A percentile compares a stretch with the other conserved stretches of the same genome.
Evolutionary conservation across 441 rosid genomes (phyloP).

Genomic region (Rhodomyrtus psidioides): DNA sequence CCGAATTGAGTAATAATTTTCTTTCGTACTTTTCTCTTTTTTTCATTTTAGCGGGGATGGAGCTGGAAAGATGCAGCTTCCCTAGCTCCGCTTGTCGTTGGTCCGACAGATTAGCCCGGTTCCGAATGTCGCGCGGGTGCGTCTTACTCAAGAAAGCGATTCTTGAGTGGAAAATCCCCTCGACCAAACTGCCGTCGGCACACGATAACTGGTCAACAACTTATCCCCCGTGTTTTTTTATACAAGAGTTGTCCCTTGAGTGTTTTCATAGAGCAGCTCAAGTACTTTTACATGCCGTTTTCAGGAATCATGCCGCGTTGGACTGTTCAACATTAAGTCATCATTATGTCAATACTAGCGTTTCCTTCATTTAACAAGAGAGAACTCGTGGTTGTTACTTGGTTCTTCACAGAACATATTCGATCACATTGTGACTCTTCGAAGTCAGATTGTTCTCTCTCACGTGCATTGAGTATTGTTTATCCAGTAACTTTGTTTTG

Average conservation of each 20-base stretch:
- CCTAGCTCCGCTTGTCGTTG: neutral
- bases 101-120: neutral
- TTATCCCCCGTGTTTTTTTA: neutral
- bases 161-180: conserved; percentile 39
- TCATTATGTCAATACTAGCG: neutral
- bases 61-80: neutral
- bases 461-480: neutral
- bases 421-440: neutral
- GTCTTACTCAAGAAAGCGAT: neutral
- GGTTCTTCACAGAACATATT: neutral
- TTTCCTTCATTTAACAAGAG: neutral
- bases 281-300: neutral
- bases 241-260: neutral
- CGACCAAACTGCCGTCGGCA: neutral
- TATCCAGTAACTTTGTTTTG: neutral
- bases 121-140: neutral
- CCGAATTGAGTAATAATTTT: too few species aligned
- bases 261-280: neutral
- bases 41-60: too few species aligned
- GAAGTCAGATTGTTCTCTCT: neutral
- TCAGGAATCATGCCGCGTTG: neutral
- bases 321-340: neutral
- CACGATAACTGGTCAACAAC: neutral
- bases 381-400: neutral
- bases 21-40: too few species aligned